These are phyloP conservation scores for Fibroporia radiculosa DNA, from an alignment of 768 basidiomycete genomes.

Conservation along the genomic window DNA sequence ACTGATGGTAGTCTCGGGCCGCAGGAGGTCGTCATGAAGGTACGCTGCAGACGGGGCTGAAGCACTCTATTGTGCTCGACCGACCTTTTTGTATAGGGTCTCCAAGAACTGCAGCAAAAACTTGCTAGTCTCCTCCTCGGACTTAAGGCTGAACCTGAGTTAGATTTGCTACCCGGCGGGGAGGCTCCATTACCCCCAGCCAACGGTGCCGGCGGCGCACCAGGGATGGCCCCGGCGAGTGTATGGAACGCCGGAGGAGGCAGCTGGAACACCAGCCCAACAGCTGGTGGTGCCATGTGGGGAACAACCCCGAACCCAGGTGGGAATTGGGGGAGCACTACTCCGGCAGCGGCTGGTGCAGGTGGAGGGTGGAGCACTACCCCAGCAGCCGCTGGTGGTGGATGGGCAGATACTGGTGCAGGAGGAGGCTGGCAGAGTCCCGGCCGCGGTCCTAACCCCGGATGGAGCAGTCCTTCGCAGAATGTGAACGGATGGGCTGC, in stretches of 20 bases:
- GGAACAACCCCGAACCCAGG: slow-evolving; percentile 24
- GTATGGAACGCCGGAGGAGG: slow-evolving; percentile 14
- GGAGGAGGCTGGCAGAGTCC: slow-evolving; percentile 8
- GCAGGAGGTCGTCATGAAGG: slow-evolving; percentile 86
- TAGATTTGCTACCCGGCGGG: slow-evolving; percentile 39
- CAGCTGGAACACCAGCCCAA: not conserved
- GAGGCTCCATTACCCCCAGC: slow-evolving; percentile 10
- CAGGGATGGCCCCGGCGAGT: slow-evolving; percentile 6
- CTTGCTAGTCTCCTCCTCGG: slow-evolving; percentile 73
- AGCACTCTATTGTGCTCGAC: not conserved
- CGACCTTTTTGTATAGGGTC: slow-evolving; percentile 42
- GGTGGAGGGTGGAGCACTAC: slow-evolving; percentile 23
- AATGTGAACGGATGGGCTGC: slow-evolving; percentile 26
- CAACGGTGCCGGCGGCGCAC: slow-evolving; percentile 9
- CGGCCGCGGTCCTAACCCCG: slow-evolving; percentile 12
- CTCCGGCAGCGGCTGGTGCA: slow-evolving; percentile 12
- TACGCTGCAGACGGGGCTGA: slow-evolving; percentile 20
- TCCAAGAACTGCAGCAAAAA: slow-evolving; percentile 73
- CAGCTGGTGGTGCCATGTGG: slow-evolving; percentile 23
- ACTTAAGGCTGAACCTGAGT: slow-evolving; percentile 42
- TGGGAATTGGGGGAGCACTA: slow-evolving; percentile 14
- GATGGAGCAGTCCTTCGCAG: slow-evolving; percentile 21
- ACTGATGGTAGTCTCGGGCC: slow-evolving; percentile 86
- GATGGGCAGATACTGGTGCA: slow-evolving; percentile 11
- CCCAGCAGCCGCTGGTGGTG: slow-evolving; percentile 22